Evolutionary conservation across 768 basidiomycete species (phyloP).

Genomic region (Termitomyces sp.): DNA sequence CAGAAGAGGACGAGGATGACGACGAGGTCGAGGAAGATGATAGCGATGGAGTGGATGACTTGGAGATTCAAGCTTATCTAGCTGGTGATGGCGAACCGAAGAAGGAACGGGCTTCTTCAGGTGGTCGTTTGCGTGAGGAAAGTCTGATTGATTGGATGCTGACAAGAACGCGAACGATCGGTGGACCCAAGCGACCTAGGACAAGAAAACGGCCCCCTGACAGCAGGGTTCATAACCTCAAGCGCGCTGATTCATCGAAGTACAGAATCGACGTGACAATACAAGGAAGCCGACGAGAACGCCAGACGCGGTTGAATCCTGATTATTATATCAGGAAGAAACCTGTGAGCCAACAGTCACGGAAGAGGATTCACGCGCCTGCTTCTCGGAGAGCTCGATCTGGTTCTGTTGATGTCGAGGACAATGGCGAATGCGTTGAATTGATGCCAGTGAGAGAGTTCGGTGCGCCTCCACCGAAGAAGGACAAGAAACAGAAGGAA

Average conservation of each 20-base stretch:
- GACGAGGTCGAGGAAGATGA: not conserved
- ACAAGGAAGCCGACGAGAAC: constrained; percentile 26
- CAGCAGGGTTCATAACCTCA: not conserved
- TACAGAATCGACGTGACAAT: constrained; percentile 33
- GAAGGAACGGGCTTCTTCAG: constrained; percentile 6
- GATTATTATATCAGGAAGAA: constrained; percentile 7
- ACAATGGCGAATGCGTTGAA: constrained; percentile 15
- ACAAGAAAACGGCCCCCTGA: constrained; percentile 9
- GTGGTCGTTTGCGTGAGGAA: constrained; percentile 27
- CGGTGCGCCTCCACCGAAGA: constrained; percentile 16
- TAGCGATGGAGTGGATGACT: constrained; percentile 20
- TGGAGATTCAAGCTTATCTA: constrained; percentile 28
- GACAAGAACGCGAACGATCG: constrained; percentile 31
- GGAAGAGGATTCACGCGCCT: not conserved
- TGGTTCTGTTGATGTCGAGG: constrained; percentile 44
- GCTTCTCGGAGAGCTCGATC: not conserved
- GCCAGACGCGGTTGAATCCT: constrained; percentile 36
- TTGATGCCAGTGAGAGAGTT: constrained; percentile 9
- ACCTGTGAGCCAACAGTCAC: not conserved
- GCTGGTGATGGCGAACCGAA: constrained; percentile 9
- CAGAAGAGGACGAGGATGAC: constrained; percentile 5
- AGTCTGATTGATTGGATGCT: constrained; percentile 71
- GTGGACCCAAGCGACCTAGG: constrained; percentile 14
- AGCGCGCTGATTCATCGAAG: constrained; percentile 2
- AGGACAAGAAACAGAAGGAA: constrained; percentile 21